Percentiles rank a stretch among this genome's conserved stretches.
Evolutionary conservation across 441 rosid genomes (phyloP).

Genomic region (Brassica hybrid): DNA sequence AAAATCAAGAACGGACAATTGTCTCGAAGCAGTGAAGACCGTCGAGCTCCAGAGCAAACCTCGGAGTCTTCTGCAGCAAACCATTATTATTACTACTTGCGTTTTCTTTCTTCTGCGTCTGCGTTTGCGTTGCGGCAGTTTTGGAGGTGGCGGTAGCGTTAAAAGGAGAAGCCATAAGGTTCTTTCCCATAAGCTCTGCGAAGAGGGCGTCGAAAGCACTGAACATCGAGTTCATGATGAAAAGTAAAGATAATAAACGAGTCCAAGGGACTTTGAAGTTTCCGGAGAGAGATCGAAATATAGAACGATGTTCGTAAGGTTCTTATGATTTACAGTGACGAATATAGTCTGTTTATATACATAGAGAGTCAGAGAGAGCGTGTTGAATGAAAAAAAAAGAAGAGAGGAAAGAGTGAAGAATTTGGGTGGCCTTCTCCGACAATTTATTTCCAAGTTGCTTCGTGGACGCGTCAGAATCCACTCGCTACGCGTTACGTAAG

Average conservation of each 20-base stretch:
- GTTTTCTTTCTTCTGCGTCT: conserved; percentile 23
- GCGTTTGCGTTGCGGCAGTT: conserved; percentile 15
- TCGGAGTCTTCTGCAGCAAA: conserved; percentile 38
- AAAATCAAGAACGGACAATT: conserved; percentile 40
- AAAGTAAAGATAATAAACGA: neutral
- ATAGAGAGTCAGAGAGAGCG: conserved; percentile 15
- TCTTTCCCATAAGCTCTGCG: conserved; percentile 42
- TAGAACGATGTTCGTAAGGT: neutral
- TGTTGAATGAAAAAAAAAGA: conserved; percentile 14
- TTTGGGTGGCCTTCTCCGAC: conserved; percentile 9
- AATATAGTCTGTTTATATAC: conserved; percentile 18
- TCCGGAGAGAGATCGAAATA: neutral
- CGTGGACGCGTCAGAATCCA: conserved; percentile 6
- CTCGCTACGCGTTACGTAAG: conserved; percentile 1
- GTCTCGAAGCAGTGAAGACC: conserved; percentile 47
- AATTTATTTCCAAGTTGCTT: conserved; percentile 18
- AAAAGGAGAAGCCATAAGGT: conserved; percentile 35
- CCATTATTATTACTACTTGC: neutral
- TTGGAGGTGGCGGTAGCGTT: conserved; percentile 15
- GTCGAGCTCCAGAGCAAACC: conserved; percentile 43
- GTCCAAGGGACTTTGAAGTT: conserved; percentile 6
- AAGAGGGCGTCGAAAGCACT: conserved; percentile 46
- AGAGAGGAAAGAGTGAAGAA: conserved; percentile 29
- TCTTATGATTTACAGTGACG: neutral
- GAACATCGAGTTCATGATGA: conserved; percentile 43